A percentile compares a stretch with the other conserved stretches of the same genome.
Evolutionary conservation across 1,139 yeast genomes (phyloP).

Genomic region (Nakaseomyces uthaithaninus): DNA sequence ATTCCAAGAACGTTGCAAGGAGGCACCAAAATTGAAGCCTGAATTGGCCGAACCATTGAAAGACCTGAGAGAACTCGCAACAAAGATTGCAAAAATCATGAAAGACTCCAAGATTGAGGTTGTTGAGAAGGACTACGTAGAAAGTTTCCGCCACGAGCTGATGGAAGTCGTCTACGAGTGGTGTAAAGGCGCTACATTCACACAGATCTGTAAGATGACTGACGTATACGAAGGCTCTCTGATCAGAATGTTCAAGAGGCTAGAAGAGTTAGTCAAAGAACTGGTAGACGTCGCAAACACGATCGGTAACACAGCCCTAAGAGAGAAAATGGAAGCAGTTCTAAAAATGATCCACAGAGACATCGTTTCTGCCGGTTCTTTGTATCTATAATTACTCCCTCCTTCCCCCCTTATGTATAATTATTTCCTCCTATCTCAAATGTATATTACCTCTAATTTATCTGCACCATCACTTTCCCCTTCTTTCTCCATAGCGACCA

Average conservation of each 20-base stretch:
- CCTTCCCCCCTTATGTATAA: too few species aligned
- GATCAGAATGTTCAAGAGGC: slow-evolving; percentile 85
- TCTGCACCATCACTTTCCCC: too few species aligned
- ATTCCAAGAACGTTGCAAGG: slow-evolving; percentile 92
- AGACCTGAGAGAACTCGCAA: slow-evolving; percentile 81
- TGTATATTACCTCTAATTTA: too few species aligned
- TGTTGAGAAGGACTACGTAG: slow-evolving; percentile 85
- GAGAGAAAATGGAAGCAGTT: slow-evolving; percentile 82
- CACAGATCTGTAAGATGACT: slow-evolving; percentile 96
- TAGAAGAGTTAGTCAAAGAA: slow-evolving; percentile 89
- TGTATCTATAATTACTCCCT: slow-evolving; percentile 42
- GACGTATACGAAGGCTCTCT: slow-evolving; percentile 97
- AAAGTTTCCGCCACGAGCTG: slow-evolving; percentile 79
- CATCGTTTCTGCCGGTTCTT: slow-evolving; percentile 90
- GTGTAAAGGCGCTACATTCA: slow-evolving; percentile 94
- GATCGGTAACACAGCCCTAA: slow-evolving; percentile 80
- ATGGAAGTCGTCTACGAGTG: slow-evolving; percentile 97
- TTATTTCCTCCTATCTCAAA: too few species aligned
- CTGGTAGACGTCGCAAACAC: slow-evolving; percentile 85
- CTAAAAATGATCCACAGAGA: slow-evolving; percentile 86
- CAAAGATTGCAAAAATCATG: slow-evolving; percentile 78
- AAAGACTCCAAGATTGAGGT: slow-evolving; percentile 85
- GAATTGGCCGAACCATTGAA: slow-evolving; percentile 86
- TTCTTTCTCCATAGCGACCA: too few species aligned
- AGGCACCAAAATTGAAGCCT: slow-evolving; percentile 74